Percentiles rank a stretch among this genome's conserved stretches.
phyloP scores from a whole-genome alignment of 169 alveolate species.

The Plasmodium berghei region DNA sequence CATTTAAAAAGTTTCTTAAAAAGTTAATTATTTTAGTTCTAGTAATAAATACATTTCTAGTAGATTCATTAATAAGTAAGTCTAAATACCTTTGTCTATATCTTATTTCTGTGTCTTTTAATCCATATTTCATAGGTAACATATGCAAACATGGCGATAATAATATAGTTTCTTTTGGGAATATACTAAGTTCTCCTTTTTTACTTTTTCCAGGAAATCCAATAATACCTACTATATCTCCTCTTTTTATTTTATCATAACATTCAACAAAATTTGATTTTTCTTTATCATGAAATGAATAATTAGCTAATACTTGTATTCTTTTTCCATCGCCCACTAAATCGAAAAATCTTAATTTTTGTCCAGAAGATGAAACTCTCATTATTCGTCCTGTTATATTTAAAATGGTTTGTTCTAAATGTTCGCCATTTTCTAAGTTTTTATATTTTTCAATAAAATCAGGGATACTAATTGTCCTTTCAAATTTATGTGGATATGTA shows the following conservation, averaged over 20 bases:
- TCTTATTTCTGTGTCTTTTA: conserved; percentile 95
- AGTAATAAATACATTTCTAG: conserved; percentile 92
- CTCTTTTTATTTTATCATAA: conserved; percentile 76
- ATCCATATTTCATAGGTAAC: conserved; percentile 96
- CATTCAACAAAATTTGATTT: conserved; percentile 84
- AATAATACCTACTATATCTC: conserved; percentile 82
- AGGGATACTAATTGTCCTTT: conserved; percentile 89
- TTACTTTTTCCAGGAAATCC: conserved; percentile 93
- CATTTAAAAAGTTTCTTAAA: conserved; percentile 91
- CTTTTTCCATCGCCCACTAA: conserved; percentile 91
- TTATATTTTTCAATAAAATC: conserved; percentile 91
- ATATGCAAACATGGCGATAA: conserved; percentile 97
- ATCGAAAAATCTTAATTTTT: conserved; percentile 93
- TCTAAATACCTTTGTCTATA: conserved; percentile 97
- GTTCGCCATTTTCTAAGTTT: conserved; percentile 89
- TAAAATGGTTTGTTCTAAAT: conserved; percentile 87
- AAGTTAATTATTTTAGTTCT: conserved; percentile 88
- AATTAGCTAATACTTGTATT: conserved; percentile 92
- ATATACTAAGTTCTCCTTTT: conserved; percentile 97
- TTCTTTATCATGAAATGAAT: conserved; percentile 82
- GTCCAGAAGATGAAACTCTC: conserved; percentile 92
- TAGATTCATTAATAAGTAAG: conserved; percentile 93
- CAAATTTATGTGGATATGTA: conserved; percentile 86
- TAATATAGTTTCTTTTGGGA: conserved; percentile 89
- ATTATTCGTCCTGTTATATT: conserved; percentile 94